Evolutionary conservation across 2,329 filamentous ascomycete species (phyloP), one percentile per base, ranked within the genome.

Genomic region (Ceratocystis variospora): DNA sequence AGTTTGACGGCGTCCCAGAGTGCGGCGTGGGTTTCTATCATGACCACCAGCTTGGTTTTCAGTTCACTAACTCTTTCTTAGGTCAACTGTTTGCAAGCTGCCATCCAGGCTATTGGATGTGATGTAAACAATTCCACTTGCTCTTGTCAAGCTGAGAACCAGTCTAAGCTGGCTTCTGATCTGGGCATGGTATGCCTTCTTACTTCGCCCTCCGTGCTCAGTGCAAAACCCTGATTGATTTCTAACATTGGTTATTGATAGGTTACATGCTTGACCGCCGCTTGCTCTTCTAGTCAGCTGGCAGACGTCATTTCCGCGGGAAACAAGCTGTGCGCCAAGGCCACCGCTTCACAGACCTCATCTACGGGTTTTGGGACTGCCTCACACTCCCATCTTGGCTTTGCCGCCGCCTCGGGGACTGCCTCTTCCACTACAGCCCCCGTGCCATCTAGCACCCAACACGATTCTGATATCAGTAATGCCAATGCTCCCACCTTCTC

Each of bases 1-100:
- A 78, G 71, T 72, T 78, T 62, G 50, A 68, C 31, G 74, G 72
- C 46, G 69, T 75, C 66, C 75, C 77, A 61, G 19, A 70, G 4
- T 79, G 78, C 69, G 76, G 77, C 70, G 77, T 79, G 75, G 69
- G 77, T 74, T 7, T 12, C 10, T 3, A 7, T 19, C 48, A 59
- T 55, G 3, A 1, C 28, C 17, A 17, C 5, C 55, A 12, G 25
- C 12, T 1, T 25, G 22, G 28, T 19, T 17, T 33, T 59, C 50
- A 33, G 7, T 63, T 68, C 50, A 65, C 63, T 25, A 37, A 66
- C 15, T 31, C 25, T 19, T 19, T 25, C 6, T 59, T 57, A 74
- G 73, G 59, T 71, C 22, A 31, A 70, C 57, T 79, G 78, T 68
- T 73, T 79, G 17, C 44, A 69, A 48, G 70, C 73, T 17, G 73